Evolutionary conservation across 2,329 filamentous ascomycete genomes (phyloP).

Genomic region (Colletotrichum sp.): DNA sequence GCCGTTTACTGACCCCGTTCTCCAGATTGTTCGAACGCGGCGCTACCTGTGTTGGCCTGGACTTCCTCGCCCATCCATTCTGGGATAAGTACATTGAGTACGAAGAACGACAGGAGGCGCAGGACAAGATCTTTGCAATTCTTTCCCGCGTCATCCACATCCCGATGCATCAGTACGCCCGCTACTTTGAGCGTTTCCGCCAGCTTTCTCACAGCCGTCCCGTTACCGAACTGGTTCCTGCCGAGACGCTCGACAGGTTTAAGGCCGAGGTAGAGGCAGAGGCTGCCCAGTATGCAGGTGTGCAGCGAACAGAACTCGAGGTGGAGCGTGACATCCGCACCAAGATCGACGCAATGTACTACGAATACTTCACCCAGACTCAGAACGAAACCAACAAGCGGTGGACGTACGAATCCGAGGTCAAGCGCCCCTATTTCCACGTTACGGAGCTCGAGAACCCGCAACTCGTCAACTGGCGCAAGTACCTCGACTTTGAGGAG

Average conservation of each 20-base stretch:
- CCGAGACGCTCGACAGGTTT: conserved; percentile 71
- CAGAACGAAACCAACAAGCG: conserved; percentile 90
- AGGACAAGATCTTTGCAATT: conserved; percentile 85
- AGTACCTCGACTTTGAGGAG: conserved; percentile 97
- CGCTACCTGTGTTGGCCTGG: conserved; percentile 82
- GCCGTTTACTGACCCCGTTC: conserved; percentile 31
- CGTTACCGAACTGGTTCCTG: conserved; percentile 72
- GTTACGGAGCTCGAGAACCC: conserved; percentile 88
- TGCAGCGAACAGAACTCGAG: conserved; percentile 73
- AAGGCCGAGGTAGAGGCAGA: conserved; percentile 76
- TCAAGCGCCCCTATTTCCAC: conserved; percentile 97
- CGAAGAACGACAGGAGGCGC: conserved; percentile 86
- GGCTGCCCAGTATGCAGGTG: conserved; percentile 53
- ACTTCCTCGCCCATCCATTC: conserved; percentile 94
- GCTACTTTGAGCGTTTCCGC: conserved; percentile 92
- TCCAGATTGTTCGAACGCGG: conserved; percentile 90
- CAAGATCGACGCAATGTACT: conserved; percentile 81
- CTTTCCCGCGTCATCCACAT: conserved; percentile 84
- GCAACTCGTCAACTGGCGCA: conserved; percentile 90
- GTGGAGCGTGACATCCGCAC: conserved; percentile 81
- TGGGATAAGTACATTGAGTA: conserved; percentile 99
- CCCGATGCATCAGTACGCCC: conserved; percentile 93
- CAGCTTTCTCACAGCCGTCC: conserved; percentile 76
- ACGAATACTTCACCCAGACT: conserved; percentile 80
- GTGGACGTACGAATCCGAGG: conserved; percentile 93